Evolutionary conservation across 352 stramenopile genomes (phyloP).

Genomic region (Stramenopiles sp.): DNA sequence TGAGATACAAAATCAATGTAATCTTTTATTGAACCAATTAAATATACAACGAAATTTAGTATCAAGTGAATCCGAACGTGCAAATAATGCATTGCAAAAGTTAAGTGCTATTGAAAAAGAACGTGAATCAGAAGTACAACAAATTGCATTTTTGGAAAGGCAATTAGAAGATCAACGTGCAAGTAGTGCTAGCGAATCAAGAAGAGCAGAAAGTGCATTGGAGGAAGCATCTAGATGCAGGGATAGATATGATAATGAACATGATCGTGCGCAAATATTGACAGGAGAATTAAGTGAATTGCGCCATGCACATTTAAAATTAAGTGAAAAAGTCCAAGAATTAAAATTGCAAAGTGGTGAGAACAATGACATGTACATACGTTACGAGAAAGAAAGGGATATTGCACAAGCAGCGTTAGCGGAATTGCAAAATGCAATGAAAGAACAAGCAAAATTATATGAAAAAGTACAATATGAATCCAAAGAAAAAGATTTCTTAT

Average conservation of each 20-base stretch:
- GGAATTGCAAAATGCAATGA: slow-evolving; percentile 4
- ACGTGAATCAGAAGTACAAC: neutral
- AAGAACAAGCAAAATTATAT: neutral
- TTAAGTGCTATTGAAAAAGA: neutral
- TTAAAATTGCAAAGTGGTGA: neutral
- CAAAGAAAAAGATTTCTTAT: neutral
- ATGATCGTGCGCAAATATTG: neutral
- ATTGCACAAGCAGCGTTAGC: neutral
- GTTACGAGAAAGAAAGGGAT: neutral
- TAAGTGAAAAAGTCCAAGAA: neutral
- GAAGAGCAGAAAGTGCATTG: neutral
- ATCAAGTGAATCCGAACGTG: neutral
- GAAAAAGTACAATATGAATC: neutral
- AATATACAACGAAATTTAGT: neutral
- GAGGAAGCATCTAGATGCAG: neutral
- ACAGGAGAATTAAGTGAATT: neutral
- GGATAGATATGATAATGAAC: neutral
- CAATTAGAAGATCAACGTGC: neutral
- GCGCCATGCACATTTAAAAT: neutral
- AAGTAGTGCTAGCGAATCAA: neutral
- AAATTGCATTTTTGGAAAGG: neutral
- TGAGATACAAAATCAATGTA: neutral
- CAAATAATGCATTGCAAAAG: neutral
- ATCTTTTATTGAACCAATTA: neutral
- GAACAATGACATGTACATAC: neutral